phyloP scores from a whole-genome alignment of 805 yeast species.

The Kregervanrija fluxuum region DNA sequence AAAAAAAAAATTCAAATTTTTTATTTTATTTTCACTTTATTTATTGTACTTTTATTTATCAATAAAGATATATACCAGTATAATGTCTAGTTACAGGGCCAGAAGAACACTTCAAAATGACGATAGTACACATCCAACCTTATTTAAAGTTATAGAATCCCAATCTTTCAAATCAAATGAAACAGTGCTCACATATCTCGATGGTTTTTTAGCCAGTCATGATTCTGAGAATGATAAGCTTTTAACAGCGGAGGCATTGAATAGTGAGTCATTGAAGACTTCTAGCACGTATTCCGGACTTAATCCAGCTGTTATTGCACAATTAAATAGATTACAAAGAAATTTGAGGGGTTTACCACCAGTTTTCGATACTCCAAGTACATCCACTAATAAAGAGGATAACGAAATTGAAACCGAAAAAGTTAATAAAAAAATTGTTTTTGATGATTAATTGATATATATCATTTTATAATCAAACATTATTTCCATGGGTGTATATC shows the following conservation, averaged over 20 bases:
- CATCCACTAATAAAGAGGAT: not conserved
- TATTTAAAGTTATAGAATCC: slow-evolving; percentile 8
- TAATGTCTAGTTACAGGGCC: slow-evolving; percentile 6
- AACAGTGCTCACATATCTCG: slow-evolving; percentile 8
- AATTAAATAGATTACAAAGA: slow-evolving; percentile 30
- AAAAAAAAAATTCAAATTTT: too few relatives aligned
- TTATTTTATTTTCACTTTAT: too few relatives aligned
- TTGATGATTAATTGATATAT: slow-evolving; percentile 10
- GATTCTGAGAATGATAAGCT: slow-evolving; percentile 1
- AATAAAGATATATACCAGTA: not conserved
- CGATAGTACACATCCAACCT: slow-evolving; percentile 9
- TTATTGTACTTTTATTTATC: too few relatives aligned
- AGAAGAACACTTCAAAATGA: slow-evolving; percentile 8
- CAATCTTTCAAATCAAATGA: slow-evolving; percentile 11
- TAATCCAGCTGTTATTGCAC: slow-evolving; percentile 23
- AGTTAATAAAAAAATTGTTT: slow-evolving; percentile 16
- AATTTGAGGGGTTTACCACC: slow-evolving; percentile 32
- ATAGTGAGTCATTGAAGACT: not conserved
- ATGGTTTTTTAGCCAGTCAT: slow-evolving; percentile 7
- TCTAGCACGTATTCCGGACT: slow-evolving; percentile 17
- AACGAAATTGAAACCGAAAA: slow-evolving; percentile 1
- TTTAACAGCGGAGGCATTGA: not conserved
- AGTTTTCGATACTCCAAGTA: slow-evolving; percentile 13
- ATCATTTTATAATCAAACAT: not conserved
- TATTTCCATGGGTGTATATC: slow-evolving; percentile 3